phyloP scores from a whole-genome alignment of 2,329 filamentous ascomycete species.

The Diplocarpon rosae region DNA sequence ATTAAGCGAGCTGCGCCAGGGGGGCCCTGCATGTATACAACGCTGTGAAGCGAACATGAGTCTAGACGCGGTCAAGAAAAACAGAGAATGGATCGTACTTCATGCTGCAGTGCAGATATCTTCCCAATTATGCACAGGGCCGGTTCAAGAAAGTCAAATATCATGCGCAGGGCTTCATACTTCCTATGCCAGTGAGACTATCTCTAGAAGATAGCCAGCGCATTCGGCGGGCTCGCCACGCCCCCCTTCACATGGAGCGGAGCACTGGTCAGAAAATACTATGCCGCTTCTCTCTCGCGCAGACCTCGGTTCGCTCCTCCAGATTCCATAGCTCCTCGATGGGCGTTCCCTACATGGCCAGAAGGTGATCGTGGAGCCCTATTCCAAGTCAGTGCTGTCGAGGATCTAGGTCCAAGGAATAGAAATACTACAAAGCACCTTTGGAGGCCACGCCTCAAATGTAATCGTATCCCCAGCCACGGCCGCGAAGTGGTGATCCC shows the following conservation, averaged over 20 bases:
- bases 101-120: no score
- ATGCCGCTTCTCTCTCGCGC: slow-evolving; percentile 41
- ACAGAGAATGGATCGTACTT: no score
- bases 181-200: no score
- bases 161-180: no score
- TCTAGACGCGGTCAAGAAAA: no score
- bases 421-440: slow-evolving; percentile 8
- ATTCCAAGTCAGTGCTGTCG: slow-evolving; percentile 24
- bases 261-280: slow-evolving; percentile 51
- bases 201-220: slow-evolving; percentile 19
- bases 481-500: slow-evolving; percentile 32
- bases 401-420: slow-evolving; percentile 16
- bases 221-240: slow-evolving; percentile 20
- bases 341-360: slow-evolving; percentile 27
- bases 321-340: slow-evolving; percentile 27
- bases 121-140: no score
- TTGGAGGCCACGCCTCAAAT: slow-evolving; percentile 31
- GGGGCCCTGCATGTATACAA: no score
- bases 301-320: slow-evolving; percentile 30
- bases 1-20: no score
- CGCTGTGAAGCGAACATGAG: no score
- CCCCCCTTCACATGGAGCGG: slow-evolving; percentile 37
- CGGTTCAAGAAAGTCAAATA: no score
- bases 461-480: slow-evolving; percentile 35
- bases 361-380: slow-evolving; percentile 26